Percentiles rank a stretch among this genome's conserved stretches.
Evolutionary conservation across 208 protist genomes (phyloP).

Genomic region (Wallacemonas collosoma): DNA sequence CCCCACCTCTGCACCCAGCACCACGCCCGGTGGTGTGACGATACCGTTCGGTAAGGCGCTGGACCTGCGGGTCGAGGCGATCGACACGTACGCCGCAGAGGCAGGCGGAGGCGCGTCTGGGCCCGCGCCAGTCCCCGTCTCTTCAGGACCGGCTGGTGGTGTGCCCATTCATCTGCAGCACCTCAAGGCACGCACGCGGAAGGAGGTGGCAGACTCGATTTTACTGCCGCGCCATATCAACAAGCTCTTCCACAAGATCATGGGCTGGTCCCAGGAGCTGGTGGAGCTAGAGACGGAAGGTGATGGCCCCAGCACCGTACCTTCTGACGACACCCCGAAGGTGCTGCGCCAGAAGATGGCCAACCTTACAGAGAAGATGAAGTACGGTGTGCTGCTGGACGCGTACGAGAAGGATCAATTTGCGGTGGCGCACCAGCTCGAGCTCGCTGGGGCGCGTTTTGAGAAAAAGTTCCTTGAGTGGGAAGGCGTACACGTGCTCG

Average conservation of each 20-base stretch:
- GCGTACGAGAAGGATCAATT: slow-evolving; percentile 90
- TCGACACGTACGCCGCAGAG: slow-evolving; percentile 52
- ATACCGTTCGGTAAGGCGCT: slow-evolving; percentile 79
- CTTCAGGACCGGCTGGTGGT: slow-evolving; percentile 22
- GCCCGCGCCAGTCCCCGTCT: not conserved
- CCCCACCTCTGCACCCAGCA: no score
- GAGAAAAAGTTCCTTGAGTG: slow-evolving; percentile 88
- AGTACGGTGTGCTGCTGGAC: slow-evolving; percentile 89
- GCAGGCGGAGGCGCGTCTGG: not conserved
- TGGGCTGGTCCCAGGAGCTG: slow-evolving; percentile 90
- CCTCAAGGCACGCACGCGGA: slow-evolving; percentile 49
- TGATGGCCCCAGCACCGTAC: not conserved
- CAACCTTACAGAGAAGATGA: slow-evolving; percentile 71
- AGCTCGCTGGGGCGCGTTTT: slow-evolving; percentile 74
- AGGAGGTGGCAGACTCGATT: slow-evolving; percentile 76
- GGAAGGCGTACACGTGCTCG: slow-evolving; percentile 87
- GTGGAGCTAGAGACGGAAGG: slow-evolving; percentile 63
- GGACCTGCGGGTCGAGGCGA: slow-evolving; percentile 70
- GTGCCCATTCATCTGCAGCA: slow-evolving; percentile 77
- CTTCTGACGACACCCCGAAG: slow-evolving; percentile 12
- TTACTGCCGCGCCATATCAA: slow-evolving; percentile 88
- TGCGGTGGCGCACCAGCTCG: slow-evolving; percentile 78
- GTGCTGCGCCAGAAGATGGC: slow-evolving; percentile 61
- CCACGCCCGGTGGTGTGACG: not conserved
- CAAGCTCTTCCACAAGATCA: slow-evolving; percentile 91